phyloP scores from a whole-genome alignment of 1,284 basidiomycete genomes.

The Tranzscheliella williamsii region DNA sequence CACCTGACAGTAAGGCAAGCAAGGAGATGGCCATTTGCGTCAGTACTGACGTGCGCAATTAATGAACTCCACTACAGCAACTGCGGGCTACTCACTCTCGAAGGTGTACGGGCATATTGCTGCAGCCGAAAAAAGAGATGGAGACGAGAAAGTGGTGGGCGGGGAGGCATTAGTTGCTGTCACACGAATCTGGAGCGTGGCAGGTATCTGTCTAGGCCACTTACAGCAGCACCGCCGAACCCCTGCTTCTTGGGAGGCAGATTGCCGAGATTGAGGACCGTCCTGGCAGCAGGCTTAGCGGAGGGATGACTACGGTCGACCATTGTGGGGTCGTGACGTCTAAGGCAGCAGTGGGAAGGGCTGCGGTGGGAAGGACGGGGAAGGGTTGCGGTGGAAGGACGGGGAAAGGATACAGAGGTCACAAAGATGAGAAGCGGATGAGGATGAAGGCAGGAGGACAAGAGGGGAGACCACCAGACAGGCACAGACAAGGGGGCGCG shows the following conservation, averaged over 20 bases:
- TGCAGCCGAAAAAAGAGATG: not conserved
- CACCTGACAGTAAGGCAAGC: slow-evolving; percentile 11
- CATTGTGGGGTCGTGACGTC: slow-evolving; percentile 39
- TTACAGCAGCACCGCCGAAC: slow-evolving; percentile 34
- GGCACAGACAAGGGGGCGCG: too few relatives aligned
- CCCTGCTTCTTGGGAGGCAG: slow-evolving; percentile 57
- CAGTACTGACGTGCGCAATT: not conserved
- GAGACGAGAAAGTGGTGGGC: too few relatives aligned
- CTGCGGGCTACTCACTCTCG: slow-evolving; percentile 19
- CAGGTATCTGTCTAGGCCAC: too few relatives aligned
- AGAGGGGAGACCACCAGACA: too few relatives aligned
- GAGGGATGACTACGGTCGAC: slow-evolving; percentile 47
- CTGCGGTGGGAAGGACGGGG: slow-evolving; percentile 1
- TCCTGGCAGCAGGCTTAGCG: slow-evolving; percentile 57
- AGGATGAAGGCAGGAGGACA: not conserved
- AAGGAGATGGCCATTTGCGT: not conserved
- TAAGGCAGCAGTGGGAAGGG: not conserved
- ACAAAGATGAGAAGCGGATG: slow-evolving; percentile 4
- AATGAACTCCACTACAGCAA: not conserved
- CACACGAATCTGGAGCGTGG: too few relatives aligned
- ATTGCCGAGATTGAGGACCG: slow-evolving; percentile 60
- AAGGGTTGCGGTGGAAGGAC: slow-evolving; percentile 1
- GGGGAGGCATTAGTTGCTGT: too few relatives aligned
- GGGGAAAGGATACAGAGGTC: slow-evolving; percentile 10
- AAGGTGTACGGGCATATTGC: slow-evolving; percentile 49